Evolutionary conservation across 1,284 basidiomycete genomes (phyloP).

Genomic region (Anthracocystis walkeri): DNA sequence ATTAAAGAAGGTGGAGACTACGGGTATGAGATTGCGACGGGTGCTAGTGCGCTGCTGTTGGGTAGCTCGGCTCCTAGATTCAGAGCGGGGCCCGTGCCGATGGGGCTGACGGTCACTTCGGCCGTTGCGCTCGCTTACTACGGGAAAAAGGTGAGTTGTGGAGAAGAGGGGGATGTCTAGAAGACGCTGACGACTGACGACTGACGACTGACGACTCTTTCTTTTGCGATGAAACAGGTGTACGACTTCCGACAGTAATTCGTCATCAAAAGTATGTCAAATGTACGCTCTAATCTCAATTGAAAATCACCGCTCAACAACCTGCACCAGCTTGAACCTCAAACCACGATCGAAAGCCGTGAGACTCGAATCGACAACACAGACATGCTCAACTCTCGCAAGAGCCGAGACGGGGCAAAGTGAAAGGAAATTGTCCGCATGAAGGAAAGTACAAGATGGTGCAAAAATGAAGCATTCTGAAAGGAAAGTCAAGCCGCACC

Average conservation of each 20-base stretch:
- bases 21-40: conserved; percentile 77
- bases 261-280: neutral
- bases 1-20: conserved; percentile 78
- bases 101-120: conserved; percentile 77
- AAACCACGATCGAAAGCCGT: too few relatives aligned
- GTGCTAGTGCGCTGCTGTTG: conserved; percentile 81
- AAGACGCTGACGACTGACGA: neutral
- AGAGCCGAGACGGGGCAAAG: too few relatives aligned
- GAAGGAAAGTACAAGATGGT: too few relatives aligned
- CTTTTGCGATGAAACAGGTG: conserved; percentile 20
- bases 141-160: conserved; percentile 72
- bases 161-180: neutral
- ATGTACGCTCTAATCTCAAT: too few relatives aligned
- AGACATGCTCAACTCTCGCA: too few relatives aligned
- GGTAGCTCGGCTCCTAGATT: conserved; percentile 82
- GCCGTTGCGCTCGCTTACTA: conserved; percentile 78
- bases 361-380: too few relatives aligned
- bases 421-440: too few relatives aligned
- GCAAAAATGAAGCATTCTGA: too few relatives aligned
- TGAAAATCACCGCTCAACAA: neutral
- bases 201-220: neutral
- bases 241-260: conserved; percentile 56
- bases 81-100: conserved; percentile 81
- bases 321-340: neutral
- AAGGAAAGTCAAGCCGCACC: neutral